Evolutionary conservation across 2,329 filamentous ascomycete species (phyloP).

Genomic region (Tympanopsis confertula): DNA sequence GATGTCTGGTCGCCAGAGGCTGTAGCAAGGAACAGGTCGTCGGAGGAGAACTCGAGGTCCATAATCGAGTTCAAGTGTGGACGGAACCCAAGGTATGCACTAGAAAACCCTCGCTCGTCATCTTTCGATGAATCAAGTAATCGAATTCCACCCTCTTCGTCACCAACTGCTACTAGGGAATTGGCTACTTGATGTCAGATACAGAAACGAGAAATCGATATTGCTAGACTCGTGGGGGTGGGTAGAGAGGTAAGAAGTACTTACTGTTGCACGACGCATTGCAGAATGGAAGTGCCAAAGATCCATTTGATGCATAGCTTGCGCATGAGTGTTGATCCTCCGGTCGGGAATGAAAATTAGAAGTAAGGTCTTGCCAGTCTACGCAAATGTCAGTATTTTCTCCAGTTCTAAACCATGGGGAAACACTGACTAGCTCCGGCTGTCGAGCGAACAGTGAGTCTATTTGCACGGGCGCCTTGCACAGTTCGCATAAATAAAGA

Average conservation of each 20-base stretch:
- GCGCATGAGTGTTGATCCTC: conserved; percentile 34
- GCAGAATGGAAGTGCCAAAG: conserved; percentile 45
- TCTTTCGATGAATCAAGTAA: conserved; percentile 47
- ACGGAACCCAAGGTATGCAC: conserved; percentile 43
- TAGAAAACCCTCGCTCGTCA: conserved; percentile 37
- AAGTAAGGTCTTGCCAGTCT: conserved; percentile 47
- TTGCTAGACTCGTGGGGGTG: neutral
- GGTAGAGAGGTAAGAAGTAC: conserved; percentile 12
- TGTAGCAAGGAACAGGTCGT: conserved; percentile 55
- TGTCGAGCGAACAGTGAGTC: conserved; percentile 19
- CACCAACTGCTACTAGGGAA: conserved; percentile 56
- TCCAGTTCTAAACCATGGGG: neutral
- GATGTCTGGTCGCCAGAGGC: conserved; percentile 64
- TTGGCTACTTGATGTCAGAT: conserved; percentile 32
- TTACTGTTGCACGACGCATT: conserved; percentile 53
- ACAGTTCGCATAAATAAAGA: conserved; percentile 23
- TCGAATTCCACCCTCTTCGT: conserved; percentile 56
- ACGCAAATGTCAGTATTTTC: conserved; percentile 9
- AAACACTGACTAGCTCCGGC: conserved; percentile 20
- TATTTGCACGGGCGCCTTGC: conserved; percentile 13
- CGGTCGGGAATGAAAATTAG: conserved; percentile 44
- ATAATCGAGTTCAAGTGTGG: conserved; percentile 63
- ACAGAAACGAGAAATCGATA: conserved; percentile 5
- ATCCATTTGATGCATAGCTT: conserved; percentile 23
- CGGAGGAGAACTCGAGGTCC: conserved; percentile 57